These are phyloP conservation scores for Penicillium tannophilum DNA, from an alignment of 495 filamentous ascomycete genomes.

Conservation along the genomic window DNA sequence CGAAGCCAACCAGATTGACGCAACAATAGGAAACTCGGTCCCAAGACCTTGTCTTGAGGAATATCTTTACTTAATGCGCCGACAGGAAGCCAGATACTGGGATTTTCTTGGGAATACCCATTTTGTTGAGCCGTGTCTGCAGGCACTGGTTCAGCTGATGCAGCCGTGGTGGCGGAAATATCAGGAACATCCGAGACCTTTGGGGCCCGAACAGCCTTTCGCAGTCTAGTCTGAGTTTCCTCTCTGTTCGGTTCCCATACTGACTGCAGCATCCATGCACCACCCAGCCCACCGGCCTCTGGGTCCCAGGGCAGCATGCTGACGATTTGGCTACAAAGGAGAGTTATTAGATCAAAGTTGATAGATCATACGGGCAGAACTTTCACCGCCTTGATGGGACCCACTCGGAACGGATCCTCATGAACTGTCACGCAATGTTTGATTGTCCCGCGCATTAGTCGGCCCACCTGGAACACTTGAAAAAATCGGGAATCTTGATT, in stretches of 20 bases:
- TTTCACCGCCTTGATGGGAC: slow-evolving; percentile 6
- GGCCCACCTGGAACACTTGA: too few relatives aligned
- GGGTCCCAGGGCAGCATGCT: background rate
- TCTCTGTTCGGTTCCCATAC: background rate
- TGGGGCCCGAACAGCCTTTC: background rate
- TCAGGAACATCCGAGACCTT: background rate
- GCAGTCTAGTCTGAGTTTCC: background rate
- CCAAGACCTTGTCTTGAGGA: slow-evolving; percentile 10
- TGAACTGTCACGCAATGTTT: too few relatives aligned
- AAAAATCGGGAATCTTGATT: too few relatives aligned
- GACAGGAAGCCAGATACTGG: slow-evolving; percentile 12
- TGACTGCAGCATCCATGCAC: background rate
- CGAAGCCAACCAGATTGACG: slow-evolving; percentile 39
- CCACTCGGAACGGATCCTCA: background rate
- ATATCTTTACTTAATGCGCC: slow-evolving; percentile 16
- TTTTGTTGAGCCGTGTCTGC: background rate
- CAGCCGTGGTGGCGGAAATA: background rate
- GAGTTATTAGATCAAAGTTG: background rate
- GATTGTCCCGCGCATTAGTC: too few relatives aligned
- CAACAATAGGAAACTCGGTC: slow-evolving; percentile 26
- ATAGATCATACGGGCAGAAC: slow-evolving; percentile 5
- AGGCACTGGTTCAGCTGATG: background rate
- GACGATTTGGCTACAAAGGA: slow-evolving; percentile 1
- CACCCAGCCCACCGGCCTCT: background rate
- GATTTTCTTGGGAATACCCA: background rate